These are phyloP conservation scores for Rhizophagus prolifer DNA, from an alignment of 192 early-diverging fungal genomes.

Conservation along the genomic window DNA sequence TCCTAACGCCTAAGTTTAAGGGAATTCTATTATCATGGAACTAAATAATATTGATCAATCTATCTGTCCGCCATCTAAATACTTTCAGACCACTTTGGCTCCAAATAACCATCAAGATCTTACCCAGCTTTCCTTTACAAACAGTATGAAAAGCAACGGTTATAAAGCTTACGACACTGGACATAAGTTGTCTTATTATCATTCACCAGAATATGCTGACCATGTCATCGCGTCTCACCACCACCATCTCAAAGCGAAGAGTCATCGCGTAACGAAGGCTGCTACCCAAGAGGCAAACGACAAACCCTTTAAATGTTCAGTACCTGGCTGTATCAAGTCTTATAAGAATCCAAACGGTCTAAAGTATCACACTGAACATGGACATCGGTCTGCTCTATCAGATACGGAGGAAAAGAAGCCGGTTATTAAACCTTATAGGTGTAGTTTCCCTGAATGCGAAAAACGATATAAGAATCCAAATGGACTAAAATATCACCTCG, in stretches of 20 bases:
- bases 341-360: conserved; percentile 98
- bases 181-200: conserved; percentile 11
- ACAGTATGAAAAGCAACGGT: conserved; percentile 2
- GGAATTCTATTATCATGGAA: conserved; percentile 17
- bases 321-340: conserved; percentile 84
- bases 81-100: background rate
- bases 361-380: conserved; percentile 96
- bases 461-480: conserved; percentile 97
- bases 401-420: conserved; percentile 58
- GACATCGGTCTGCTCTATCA: conserved; percentile 66
- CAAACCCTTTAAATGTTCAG: conserved; percentile 82
- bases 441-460: conserved; percentile 79
- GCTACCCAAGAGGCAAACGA: conserved; percentile 42
- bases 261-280: conserved; percentile 12
- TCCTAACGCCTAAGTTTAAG: background rate
- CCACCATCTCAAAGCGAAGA: conserved; percentile 8
- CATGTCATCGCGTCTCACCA: background rate
- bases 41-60: background rate
- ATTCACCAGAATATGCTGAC: conserved; percentile 5
- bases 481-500: conserved; percentile 93
- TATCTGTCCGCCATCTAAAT: background rate
- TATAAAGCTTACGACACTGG: conserved; percentile 8
- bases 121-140: background rate
- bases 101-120: background rate
- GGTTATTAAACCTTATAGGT: conserved; percentile 69